Conservation (phyloP, 2,329 filamentous ascomycete species). For the Colletotrichum tabaci region DNA sequence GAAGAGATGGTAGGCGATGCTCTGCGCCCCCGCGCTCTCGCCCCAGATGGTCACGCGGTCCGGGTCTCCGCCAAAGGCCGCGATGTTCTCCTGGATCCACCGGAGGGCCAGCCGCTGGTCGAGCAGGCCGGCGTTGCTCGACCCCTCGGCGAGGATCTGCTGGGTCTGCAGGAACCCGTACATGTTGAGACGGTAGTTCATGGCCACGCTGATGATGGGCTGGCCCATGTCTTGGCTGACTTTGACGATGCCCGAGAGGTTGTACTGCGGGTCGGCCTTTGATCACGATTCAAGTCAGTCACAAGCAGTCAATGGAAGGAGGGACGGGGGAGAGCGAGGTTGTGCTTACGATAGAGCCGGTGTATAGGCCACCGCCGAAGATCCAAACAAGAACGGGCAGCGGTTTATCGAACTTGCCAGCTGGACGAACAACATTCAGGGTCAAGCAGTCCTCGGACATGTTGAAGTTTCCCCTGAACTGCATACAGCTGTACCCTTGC, state of each 20-base stretch:
- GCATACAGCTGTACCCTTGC: conserved; percentile 63
- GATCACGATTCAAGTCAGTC: conserved; percentile 24
- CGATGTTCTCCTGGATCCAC: conserved; percentile 70
- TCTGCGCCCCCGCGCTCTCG: conserved; percentile 59
- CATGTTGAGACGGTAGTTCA: conserved; percentile 68
- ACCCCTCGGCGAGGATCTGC: conserved; percentile 58
- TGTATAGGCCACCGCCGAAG: conserved; percentile 68
- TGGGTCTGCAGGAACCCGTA: conserved; percentile 68
- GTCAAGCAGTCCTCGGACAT: conserved; percentile 66
- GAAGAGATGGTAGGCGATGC: conserved; percentile 64
- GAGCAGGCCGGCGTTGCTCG: conserved; percentile 64
- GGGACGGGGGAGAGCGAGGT: too few species aligned
- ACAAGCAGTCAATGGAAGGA: background rate
- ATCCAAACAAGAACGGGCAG: conserved; percentile 69
- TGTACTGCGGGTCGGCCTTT: conserved; percentile 70
- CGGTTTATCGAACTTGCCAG: conserved; percentile 49
- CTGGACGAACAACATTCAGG: conserved; percentile 59
- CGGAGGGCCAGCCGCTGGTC: conserved; percentile 65
- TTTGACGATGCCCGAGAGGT: conserved; percentile 73
- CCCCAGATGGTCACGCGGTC: conserved; percentile 65
- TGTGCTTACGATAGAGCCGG: conserved; percentile 58
- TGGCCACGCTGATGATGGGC: conserved; percentile 67
- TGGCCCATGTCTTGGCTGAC: conserved; percentile 66
- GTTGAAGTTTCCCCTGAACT: conserved; percentile 58
- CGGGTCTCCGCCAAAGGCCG: conserved; percentile 64